phyloP scores from a whole-genome alignment of 2,329 filamentous ascomycete genomes.

The Epichloe gansuensis region DNA sequence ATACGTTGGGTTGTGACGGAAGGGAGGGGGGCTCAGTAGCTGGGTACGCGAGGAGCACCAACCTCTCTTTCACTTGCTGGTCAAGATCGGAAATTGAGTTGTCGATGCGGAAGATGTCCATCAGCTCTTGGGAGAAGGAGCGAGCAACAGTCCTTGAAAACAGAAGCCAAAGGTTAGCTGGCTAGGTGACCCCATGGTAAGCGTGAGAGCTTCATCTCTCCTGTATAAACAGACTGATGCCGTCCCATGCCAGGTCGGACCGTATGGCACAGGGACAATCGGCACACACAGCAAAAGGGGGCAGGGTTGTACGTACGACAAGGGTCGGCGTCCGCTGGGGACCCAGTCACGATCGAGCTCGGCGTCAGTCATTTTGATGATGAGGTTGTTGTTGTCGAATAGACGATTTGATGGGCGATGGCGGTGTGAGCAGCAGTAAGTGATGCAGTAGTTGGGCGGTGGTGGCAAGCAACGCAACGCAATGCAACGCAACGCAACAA shows the following conservation, averaged over 20 bases:
- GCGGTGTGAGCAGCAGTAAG: background rate
- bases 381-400: constrained; percentile 5
- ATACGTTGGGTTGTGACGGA: background rate
- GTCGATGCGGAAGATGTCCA: constrained; percentile 82
- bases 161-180: background rate
- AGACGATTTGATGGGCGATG: background rate
- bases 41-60: constrained; percentile 21
- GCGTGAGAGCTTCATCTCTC: background rate
- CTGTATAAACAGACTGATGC: background rate
- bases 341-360: constrained; percentile 70
- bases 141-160: constrained; percentile 66
- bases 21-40: constrained; percentile 3
- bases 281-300: background rate
- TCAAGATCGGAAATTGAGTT: constrained; percentile 62
- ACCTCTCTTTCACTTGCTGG: constrained; percentile 72
- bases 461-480: background rate
- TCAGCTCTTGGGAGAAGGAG: constrained; percentile 74
- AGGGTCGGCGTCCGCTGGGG: constrained; percentile 62
- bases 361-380: constrained; percentile 40
- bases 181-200: background rate
- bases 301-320: constrained; percentile 54
- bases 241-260: background rate
- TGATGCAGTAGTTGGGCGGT: background rate
- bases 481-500: too few species aligned
- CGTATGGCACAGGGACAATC: background rate